Conservation (phyloP, 2,329 filamentous ascomycete species). For the Aspergillus sp. region DNA sequence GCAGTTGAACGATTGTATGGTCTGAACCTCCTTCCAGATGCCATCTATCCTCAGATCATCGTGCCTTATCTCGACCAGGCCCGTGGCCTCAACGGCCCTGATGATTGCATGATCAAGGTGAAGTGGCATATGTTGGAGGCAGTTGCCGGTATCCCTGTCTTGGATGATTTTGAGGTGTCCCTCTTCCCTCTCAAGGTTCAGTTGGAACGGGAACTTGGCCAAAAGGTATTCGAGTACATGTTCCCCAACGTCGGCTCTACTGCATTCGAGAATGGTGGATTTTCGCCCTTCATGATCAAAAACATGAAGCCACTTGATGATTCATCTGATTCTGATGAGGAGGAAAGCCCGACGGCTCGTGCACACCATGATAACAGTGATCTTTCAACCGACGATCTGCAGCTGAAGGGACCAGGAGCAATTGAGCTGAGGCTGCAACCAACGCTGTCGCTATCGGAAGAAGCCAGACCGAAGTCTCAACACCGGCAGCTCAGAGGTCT, state of each 20-base stretch:
- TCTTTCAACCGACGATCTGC: slow-evolving; percentile 47
- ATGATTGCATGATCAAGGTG: slow-evolving; percentile 83
- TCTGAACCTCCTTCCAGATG: slow-evolving; percentile 84
- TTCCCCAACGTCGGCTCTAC: slow-evolving; percentile 77
- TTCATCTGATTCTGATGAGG: slow-evolving; percentile 47
- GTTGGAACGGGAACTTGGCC: slow-evolving; percentile 86
- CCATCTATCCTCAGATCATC: slow-evolving; percentile 95
- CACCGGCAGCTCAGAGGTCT: slow-evolving; percentile 34
- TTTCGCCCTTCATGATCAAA: slow-evolving; percentile 55
- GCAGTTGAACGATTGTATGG: slow-evolving; percentile 86
- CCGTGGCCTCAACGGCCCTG: slow-evolving; percentile 55
- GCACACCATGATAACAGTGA: slow-evolving; percentile 43
- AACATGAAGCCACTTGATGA: slow-evolving; percentile 54
- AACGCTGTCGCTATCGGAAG: slow-evolving; percentile 64
- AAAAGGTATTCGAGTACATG: slow-evolving; percentile 93
- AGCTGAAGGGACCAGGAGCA: slow-evolving; percentile 66
- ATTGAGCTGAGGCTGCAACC: slow-evolving; percentile 81
- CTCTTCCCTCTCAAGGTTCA: slow-evolving; percentile 92
- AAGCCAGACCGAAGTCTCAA: slow-evolving; percentile 32
- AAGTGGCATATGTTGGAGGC: slow-evolving; percentile 99
- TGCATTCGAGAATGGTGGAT: slow-evolving; percentile 51
- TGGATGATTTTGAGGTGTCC: slow-evolving; percentile 95
- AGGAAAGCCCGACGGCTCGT: slow-evolving; percentile 27
- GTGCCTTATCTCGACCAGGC: slow-evolving; percentile 78
- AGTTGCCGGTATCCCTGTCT: slow-evolving; percentile 93